Conservation (phyloP, 1,284 basidiomycete genomes). For the Microbotryomycetes sp. region DNA sequence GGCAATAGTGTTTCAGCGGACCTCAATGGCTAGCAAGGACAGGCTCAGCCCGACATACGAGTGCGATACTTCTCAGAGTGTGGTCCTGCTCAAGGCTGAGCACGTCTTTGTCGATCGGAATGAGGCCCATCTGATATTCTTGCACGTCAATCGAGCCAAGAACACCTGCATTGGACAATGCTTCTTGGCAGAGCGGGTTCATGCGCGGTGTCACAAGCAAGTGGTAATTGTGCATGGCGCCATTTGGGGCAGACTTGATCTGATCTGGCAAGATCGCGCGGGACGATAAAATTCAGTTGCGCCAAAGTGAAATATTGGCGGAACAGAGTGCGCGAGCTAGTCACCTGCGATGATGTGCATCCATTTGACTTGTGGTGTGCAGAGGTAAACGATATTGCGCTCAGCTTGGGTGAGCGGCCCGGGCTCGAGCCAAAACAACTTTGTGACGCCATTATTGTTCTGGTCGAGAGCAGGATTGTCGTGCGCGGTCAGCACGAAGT, state of each 20-base stretch:
- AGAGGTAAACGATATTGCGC: constrained; percentile 87
- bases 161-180: constrained; percentile 85
- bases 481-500: neutral
- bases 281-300: neutral
- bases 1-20: neutral
- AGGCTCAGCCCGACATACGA: too few relatives aligned
- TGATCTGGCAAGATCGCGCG: constrained; percentile 56
- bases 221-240: constrained; percentile 65
- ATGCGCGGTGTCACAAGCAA: constrained; percentile 78
- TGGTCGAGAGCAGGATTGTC: neutral
- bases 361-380: constrained; percentile 74
- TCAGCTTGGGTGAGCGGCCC: constrained; percentile 72
- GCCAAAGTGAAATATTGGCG: neutral
- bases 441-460: constrained; percentile 95
- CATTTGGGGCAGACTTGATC: constrained; percentile 48
- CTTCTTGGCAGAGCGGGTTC: constrained; percentile 73
- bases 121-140: constrained; percentile 85
- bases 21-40: neutral
- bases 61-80: too few relatives aligned
- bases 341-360: constrained; percentile 85
- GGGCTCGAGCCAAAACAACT: constrained; percentile 97
- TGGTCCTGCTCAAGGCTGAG: constrained; percentile 77
- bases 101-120: constrained; percentile 84
- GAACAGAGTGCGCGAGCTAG: constrained; percentile 23
- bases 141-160: constrained; percentile 78